Base-by-base conservation (phyloP, 352 stramenopile genomes). In the Pythium aquatile region DNA sequence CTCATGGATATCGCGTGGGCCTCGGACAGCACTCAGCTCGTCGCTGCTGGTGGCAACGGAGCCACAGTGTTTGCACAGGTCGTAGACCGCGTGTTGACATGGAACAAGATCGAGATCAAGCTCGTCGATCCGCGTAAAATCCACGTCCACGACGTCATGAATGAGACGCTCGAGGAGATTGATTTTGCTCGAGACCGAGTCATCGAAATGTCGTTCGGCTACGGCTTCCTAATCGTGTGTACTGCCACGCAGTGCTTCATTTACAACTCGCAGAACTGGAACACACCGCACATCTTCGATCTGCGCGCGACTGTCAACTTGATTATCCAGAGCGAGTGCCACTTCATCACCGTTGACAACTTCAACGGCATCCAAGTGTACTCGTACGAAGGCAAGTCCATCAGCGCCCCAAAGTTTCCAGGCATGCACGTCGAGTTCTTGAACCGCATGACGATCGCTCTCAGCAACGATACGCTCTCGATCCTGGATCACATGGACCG, bases 221-320 rank as follows among this genome's bases (percentile, higher is more conserved):
- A 93, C 53, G 92, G 90, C 42, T 92, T 98, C 57, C 74, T 98
- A 14, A 80, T 98, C 56, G 94, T 98, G 5, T 94, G 86, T 52
- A 98, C 91, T 3, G 81, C 87, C 20, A 98, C 88, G 40, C 89
- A 98, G 66, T 96, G 90, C 67, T 98, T 94, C 74, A 90, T 98
- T 46, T 98, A 98, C 76, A 85, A 84, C 46, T 82, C 84, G 30
- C 67, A 87, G 63, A 98, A 96, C 79, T 97, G 85, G 82, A 97
- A 97, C 67, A 98, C 91, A 17, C 92, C 93, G 1, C 88, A 97
- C 63, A 97, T 97, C 49, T 93, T 98, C 55, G 93, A 98, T 62
- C 66, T 98, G 51, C 84, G 85, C 33, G 83, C 88, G 26, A 84
- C 85, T 28, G 77, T 96, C 13, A 95, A 85, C 54, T 69, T 98